phyloP scores from a whole-genome alignment of 164 flowering plant genomes.

The Vitis amurensis region DNA sequence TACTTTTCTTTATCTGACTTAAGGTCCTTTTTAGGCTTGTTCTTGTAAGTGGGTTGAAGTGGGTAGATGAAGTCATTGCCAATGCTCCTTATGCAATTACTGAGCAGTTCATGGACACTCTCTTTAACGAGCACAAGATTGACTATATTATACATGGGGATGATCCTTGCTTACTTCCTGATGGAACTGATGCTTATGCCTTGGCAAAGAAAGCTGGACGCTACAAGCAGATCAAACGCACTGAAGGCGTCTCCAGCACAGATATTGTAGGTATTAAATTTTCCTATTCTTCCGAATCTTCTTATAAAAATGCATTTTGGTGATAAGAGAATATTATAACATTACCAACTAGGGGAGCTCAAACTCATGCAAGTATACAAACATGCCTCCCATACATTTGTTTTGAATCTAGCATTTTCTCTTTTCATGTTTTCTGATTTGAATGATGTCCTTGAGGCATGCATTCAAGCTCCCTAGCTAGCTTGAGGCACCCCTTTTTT shows the following conservation, averaged over 20 bases:
- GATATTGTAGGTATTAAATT: conserved; percentile 82
- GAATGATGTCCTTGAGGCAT: not conserved
- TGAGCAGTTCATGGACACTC: conserved; percentile 66
- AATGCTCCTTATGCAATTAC: conserved; percentile 77
- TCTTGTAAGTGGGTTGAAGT: conserved; percentile 82
- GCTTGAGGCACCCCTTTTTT: not conserved
- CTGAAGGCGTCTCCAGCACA: conserved; percentile 99
- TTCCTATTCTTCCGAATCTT: too few species aligned
- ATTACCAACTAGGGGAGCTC: too few species aligned
- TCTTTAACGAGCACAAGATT: conserved; percentile 69
- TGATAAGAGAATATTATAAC: not conserved
- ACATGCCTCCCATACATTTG: not conserved
- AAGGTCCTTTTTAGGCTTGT: conserved; percentile 49
- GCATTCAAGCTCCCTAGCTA: not conserved
- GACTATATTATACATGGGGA: conserved; percentile 99
- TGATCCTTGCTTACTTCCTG: conserved; percentile 89
- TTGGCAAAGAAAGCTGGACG: conserved; percentile 98
- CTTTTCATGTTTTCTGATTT: not conserved
- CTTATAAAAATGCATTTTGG: not conserved
- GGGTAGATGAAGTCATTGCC: conserved; percentile 85
- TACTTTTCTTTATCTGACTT: conserved; percentile 1
- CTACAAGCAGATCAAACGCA: conserved; percentile 97
- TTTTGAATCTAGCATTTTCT: not conserved
- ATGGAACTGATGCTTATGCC: conserved; percentile 67
- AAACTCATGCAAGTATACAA: too few species aligned